Conservation (phyloP, 1,139 yeast genomes). For the Saccharomycopsis hybrid region DNA sequence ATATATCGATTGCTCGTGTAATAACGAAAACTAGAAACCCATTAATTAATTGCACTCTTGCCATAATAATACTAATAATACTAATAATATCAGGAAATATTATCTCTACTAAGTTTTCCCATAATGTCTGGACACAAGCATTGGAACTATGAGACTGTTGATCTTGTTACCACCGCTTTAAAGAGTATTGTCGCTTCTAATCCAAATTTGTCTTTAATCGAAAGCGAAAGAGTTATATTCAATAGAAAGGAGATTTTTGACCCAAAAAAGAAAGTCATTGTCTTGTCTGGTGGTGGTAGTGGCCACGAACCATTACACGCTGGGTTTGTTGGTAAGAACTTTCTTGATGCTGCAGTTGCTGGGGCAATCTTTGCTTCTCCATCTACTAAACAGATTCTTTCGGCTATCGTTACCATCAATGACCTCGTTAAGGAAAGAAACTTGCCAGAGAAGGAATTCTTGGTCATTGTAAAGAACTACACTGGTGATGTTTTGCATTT, state of each 20-base stretch:
- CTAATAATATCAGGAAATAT: too few relatives aligned
- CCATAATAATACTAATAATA: too few relatives aligned
- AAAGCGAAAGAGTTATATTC: constrained; percentile 63
- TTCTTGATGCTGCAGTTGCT: constrained; percentile 80
- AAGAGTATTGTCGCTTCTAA: constrained; percentile 64
- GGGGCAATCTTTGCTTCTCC: constrained; percentile 92
- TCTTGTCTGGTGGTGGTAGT: constrained; percentile 89
- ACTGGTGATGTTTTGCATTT: constrained; percentile 93
- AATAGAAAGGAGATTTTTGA: constrained; percentile 20
- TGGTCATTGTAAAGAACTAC: constrained; percentile 80
- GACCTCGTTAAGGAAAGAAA: constrained; percentile 6
- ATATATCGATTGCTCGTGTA: too few relatives aligned
- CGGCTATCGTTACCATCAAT: constrained; percentile 44
- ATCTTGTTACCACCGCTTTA: constrained; percentile 59
- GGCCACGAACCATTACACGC: constrained; percentile 96
- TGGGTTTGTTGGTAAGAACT: constrained; percentile 80
- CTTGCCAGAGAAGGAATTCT: constrained; percentile 36
- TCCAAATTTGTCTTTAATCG: constrained; percentile 57
- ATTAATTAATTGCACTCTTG: too few relatives aligned
- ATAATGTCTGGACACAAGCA: constrained; percentile 10
- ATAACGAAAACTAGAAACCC: too few relatives aligned
- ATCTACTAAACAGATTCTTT: constrained; percentile 76
- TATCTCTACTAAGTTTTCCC: too few relatives aligned
- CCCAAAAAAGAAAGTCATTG: constrained; percentile 45
- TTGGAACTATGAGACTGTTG: constrained; percentile 35